Evolutionary conservation across 164 flowering plant species (phyloP).

Genomic region (Berberis thunbergii): DNA sequence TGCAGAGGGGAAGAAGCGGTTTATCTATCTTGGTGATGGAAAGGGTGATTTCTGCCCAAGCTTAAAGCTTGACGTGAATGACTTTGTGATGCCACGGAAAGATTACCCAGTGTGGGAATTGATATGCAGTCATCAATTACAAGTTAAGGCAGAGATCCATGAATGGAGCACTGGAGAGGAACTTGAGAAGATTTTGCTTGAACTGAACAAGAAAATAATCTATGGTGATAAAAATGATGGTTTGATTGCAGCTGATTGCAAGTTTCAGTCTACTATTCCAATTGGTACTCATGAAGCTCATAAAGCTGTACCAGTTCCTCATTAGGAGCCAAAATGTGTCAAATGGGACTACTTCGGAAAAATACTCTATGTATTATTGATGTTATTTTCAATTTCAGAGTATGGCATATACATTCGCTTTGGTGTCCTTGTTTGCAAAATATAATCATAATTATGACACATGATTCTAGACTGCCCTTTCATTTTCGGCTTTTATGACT

Average conservation of each 20-base stretch:
- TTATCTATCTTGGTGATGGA: constrained; percentile 81
- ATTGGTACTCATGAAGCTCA: constrained; percentile 4
- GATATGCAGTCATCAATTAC: constrained; percentile 26
- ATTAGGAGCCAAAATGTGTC: not conserved
- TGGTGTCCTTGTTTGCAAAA: too few species aligned
- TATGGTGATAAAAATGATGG: not conserved
- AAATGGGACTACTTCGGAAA: too few species aligned
- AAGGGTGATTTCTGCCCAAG: constrained; percentile 70
- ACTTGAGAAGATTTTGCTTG: constrained; percentile 36
- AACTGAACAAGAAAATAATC: constrained; percentile 25
- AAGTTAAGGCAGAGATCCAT: constrained; percentile 48
- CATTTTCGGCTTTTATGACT: too few species aligned
- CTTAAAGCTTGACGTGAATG: constrained; percentile 40
- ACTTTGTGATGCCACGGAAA: constrained; percentile 78
- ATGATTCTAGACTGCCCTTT: too few species aligned
- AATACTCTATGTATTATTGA: too few species aligned
- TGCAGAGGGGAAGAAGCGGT: constrained; percentile 14
- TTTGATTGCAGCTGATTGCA: constrained; percentile 9
- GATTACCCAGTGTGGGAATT: constrained; percentile 47
- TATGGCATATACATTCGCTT: too few species aligned
- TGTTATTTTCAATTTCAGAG: too few species aligned
- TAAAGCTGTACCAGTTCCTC: constrained; percentile 7
- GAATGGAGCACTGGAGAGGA: constrained; percentile 71
- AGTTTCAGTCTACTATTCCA: constrained; percentile 8
- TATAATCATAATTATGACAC: too few species aligned